phyloP scores from a whole-genome alignment of 257 asterid species.

The Penstemon eatonii region DNA sequence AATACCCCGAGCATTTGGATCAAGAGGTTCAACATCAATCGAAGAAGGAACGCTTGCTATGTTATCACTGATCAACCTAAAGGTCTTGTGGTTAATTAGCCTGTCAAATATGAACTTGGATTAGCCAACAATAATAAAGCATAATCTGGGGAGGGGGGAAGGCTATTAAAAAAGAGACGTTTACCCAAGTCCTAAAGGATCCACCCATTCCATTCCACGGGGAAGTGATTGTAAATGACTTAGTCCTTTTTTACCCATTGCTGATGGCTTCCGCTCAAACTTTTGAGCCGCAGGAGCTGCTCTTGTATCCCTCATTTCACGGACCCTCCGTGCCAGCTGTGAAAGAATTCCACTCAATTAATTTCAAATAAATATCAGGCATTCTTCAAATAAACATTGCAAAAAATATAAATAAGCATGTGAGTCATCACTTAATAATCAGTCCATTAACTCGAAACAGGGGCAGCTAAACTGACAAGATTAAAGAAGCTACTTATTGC shows the following conservation, averaged over 20 bases:
- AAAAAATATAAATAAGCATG: conserved; percentile 21
- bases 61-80: conserved; percentile 79
- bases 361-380: background rate
- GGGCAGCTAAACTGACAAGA: conserved; percentile 12
- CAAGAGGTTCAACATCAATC: conserved; percentile 68
- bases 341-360: conserved; percentile 33
- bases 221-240: conserved; percentile 79
- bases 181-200: conserved; percentile 99
- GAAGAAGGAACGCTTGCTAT: conserved; percentile 56
- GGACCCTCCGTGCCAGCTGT: conserved; percentile 88
- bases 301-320: conserved; percentile 94
- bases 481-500: conserved; percentile 5
- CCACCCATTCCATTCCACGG: conserved; percentile 98
- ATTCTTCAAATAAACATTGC: conserved; percentile 3
- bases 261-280: conserved; percentile 58
- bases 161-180: conserved; percentile 21
- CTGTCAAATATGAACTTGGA: conserved; percentile 44
- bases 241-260: conserved; percentile 61
- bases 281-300: conserved; percentile 64
- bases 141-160: background rate
- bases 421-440: background rate
- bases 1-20: conserved; percentile 80
- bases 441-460: background rate
- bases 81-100: conserved; percentile 86
- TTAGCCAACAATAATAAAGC: conserved; percentile 28